Conservation (phyloP, 169 alveolate genomes). For the Plasmodium knowlesi region DNA sequence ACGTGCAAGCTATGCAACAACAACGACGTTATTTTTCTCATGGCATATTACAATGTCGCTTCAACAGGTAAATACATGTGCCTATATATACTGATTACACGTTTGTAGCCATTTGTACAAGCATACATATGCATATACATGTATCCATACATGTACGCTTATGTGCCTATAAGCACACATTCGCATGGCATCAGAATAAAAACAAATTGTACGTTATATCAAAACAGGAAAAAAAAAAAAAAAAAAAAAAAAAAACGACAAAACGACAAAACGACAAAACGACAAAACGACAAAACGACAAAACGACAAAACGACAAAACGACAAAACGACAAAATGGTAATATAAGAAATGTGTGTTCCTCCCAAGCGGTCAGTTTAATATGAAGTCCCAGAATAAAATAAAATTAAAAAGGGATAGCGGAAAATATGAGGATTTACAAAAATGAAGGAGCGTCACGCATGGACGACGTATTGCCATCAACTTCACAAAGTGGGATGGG, state of each 20-base stretch:
- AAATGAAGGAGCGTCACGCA: neutral
- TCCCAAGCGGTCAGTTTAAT: neutral
- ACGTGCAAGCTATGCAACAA: neutral
- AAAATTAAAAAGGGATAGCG: neutral
- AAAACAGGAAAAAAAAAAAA: neutral
- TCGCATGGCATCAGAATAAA: conserved; percentile 9
- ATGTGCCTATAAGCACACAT: neutral
- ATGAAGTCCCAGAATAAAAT: neutral
- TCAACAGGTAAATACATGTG: neutral
- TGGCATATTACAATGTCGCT: neutral
- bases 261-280: neutral
- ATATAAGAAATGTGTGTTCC: neutral
- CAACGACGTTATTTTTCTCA: neutral
- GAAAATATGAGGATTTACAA: neutral
- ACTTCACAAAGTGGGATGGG: neutral
- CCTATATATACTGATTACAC: neutral
- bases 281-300: neutral
- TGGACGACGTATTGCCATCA: neutral
- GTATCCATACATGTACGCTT: neutral
- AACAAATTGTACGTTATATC: neutral
- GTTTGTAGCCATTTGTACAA: neutral
- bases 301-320: neutral
- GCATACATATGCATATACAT: neutral
- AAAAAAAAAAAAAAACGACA: neutral
- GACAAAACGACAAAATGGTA: neutral